These are phyloP conservation scores for Picocystis sp. DNA, from an alignment of 163 green algal species.

Conservation along the genomic window DNA sequence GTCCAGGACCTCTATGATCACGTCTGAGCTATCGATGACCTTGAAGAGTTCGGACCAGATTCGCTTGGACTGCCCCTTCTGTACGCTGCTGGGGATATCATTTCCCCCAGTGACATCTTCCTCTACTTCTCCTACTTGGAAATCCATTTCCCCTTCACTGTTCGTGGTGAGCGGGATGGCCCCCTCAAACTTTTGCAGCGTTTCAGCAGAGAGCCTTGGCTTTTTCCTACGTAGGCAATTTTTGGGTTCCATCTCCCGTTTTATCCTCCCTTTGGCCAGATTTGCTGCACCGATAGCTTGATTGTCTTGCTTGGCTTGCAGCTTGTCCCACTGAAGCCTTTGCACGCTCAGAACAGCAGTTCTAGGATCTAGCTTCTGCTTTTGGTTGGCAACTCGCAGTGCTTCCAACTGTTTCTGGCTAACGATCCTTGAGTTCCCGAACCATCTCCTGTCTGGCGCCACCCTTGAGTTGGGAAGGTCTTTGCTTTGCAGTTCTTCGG, in stretches of 20 bases:
- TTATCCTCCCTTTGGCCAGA: no score
- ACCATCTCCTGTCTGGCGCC: constrained; percentile 81
- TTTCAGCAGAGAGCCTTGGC: no score
- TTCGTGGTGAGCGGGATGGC: no score
- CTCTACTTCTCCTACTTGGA: constrained; percentile 24
- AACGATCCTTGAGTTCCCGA: constrained; percentile 95
- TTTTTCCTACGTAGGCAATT: no score
- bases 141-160: constrained; percentile 10
- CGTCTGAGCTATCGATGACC: constrained; percentile 84
- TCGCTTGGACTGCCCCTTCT: constrained; percentile 91
- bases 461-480: constrained; percentile 89
- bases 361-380: no score
- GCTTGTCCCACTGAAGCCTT: no score
- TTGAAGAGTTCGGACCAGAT: constrained; percentile 99
- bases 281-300: no score
- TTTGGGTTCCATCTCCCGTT: no score
- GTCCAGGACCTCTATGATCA: constrained; percentile 94
- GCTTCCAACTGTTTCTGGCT: constrained; percentile 89
- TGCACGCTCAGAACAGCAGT: no score
- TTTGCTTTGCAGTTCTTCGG: constrained; percentile 78
- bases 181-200: no score
- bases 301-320: no score
- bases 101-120: constrained; percentile 6
- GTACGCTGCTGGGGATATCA: constrained; percentile 38
- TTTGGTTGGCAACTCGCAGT: constrained; percentile 31